Evolutionary conservation across 371 early-diverging fungal genomes (phyloP).

Genomic region (Zopfochytrium polystomum): DNA sequence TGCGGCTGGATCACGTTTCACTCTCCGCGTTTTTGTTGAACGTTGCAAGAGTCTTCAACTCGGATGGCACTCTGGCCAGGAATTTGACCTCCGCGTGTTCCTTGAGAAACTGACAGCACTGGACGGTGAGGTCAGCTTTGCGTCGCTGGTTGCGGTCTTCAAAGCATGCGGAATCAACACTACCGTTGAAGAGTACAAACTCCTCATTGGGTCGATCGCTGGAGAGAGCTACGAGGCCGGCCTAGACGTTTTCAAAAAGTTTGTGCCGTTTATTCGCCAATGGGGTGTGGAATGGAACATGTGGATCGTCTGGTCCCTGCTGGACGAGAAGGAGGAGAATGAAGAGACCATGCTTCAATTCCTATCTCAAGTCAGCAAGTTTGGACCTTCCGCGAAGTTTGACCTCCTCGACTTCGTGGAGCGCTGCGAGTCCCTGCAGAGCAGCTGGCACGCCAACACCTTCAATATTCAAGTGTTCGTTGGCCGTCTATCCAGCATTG

Average conservation of each 20-base stretch:
- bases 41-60: constrained; percentile 21
- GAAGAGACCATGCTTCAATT: constrained; percentile 15
- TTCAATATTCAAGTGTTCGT: constrained; percentile 25
- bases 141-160: constrained; percentile 14
- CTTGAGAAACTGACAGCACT: constrained; percentile 23
- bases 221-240: constrained; percentile 20
- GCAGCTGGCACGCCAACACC: constrained; percentile 17
- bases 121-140: constrained; percentile 15
- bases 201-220: constrained; percentile 24
- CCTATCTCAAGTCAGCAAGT: constrained; percentile 1
- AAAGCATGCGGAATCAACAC: constrained; percentile 26
- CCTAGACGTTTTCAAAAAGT: constrained; percentile 19
- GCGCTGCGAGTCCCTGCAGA: constrained; percentile 19
- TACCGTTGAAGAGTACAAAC: constrained; percentile 18
- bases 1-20: constrained; percentile 7
- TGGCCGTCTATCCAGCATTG: constrained; percentile 5
- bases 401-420: constrained; percentile 17
- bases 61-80: constrained; percentile 17
- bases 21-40: constrained; percentile 27
- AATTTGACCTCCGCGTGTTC: constrained; percentile 20
- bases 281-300: constrained; percentile 34
- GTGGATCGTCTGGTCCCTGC: constrained; percentile 29
- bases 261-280: constrained; percentile 18
- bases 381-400: constrained; percentile 17
- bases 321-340: constrained; percentile 27